Conservation (phyloP, 2,329 filamentous ascomycete genomes). For the Hypoxylon sp. region DNA sequence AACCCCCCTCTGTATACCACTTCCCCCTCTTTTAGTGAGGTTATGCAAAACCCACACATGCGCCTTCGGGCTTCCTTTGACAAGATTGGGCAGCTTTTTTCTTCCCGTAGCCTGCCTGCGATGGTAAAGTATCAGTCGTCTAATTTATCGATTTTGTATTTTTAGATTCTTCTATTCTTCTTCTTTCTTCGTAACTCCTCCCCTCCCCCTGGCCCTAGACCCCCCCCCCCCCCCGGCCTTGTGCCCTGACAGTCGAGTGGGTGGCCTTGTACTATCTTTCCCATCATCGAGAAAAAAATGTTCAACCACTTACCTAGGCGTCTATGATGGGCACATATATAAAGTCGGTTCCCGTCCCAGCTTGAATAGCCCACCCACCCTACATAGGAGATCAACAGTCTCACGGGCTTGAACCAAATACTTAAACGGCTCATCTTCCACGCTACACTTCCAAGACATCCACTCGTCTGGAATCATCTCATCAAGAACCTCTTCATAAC, state of each 20-base stretch:
- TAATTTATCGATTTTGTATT: slow-evolving; percentile 36
- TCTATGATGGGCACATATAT: slow-evolving; percentile 42
- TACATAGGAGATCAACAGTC: slow-evolving; percentile 38
- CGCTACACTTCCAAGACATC: slow-evolving; percentile 29
- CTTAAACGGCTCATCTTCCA: slow-evolving; percentile 31
- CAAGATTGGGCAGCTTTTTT: slow-evolving; percentile 40
- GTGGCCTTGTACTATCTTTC: slow-evolving; percentile 38
- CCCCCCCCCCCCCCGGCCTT: slow-evolving; percentile 23
- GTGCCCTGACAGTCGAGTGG: slow-evolving; percentile 37
- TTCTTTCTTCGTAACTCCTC: slow-evolving; percentile 31
- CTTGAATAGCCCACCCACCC: slow-evolving; percentile 34
- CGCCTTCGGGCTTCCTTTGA: slow-evolving; percentile 27
- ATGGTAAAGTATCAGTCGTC: slow-evolving; percentile 29
- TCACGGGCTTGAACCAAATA: slow-evolving; percentile 33
- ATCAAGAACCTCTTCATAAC: slow-evolving; percentile 2
- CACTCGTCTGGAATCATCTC: slow-evolving; percentile 16
- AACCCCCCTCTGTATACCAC: slow-evolving; percentile 7
- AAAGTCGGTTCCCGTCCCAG: slow-evolving; percentile 43
- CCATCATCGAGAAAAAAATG: slow-evolving; percentile 37
- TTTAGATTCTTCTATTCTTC: slow-evolving; percentile 23
- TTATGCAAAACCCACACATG: slow-evolving; percentile 37
- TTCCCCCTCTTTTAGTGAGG: slow-evolving; percentile 31
- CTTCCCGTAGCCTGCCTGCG: slow-evolving; percentile 21
- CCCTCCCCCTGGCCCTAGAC: slow-evolving; percentile 37
- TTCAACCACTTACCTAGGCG: slow-evolving; percentile 32